Evolutionary conservation across 345 rosid genomes (phyloP), one percentile per base, ranked within the genome.

Genomic region (Melaleuca alternifolia): DNA sequence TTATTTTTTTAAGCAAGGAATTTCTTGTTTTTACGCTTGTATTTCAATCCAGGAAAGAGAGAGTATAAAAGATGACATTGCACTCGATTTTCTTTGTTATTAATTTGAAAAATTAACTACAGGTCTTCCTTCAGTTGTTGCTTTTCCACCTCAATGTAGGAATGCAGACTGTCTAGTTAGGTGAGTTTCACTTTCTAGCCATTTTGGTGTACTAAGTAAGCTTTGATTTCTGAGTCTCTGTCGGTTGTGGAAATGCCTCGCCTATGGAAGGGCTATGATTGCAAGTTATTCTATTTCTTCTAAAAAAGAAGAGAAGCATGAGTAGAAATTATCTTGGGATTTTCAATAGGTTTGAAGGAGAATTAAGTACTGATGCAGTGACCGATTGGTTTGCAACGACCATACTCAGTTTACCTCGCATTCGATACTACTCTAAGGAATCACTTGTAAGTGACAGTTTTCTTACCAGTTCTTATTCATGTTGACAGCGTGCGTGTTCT

Each of bases 111-210:
- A 21, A 82, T 86, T 89, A 54, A 83, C 86, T 87, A 83, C 93
- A 96, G 98, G 98, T 88, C 89, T 97, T 89, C 98, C 99, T 89
- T 94, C 96, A 81, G 76, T 96, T 86, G 85, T 94, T 89, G 93
- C 96, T 86, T 92, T 95, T 89, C 96, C 99, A 50, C 86, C 93
- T 12, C 91, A 93, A 79, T 97, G 99, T 91, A 92, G 90, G 94
- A 90, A 89, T 76, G 90, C 92, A 85, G 90, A 89, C 77, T 97
- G 99, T 88, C 91, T 94, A 76, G 53, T 90, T 51, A 94, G 98
- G 99, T 96, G 91, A 90, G 93, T 89, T 87, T 88, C 57, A 76
- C n/a, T 33, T 37, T 37, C 30, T 20, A 14, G 53, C 33, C 56
- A 33, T 18, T 84, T 28, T 71, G 23, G 5, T 85, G 54, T 18